A percentile compares a stretch with the other conserved stretches of the same genome.
Conservation (phyloP, 164 flowering plant species). For the Liquidambar formosana region DNA sequence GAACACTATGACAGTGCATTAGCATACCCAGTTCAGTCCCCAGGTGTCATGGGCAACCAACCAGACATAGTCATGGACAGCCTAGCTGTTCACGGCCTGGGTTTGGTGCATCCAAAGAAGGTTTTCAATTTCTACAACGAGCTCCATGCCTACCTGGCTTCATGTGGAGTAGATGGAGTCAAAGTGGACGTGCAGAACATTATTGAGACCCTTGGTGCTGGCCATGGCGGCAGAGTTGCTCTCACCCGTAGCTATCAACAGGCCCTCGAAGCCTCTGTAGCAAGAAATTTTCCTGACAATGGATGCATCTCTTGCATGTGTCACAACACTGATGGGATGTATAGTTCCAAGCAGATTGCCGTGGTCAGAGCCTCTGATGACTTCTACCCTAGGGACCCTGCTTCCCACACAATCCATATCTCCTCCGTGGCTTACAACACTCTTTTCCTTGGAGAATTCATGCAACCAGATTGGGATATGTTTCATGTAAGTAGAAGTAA, state of each 20-base stretch:
- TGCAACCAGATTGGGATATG: conserved; percentile 99
- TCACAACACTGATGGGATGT: conserved; percentile 84
- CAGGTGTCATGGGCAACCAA: conserved; percentile 85
- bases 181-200: conserved; percentile 95
- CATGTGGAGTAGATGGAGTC: conserved; percentile 93
- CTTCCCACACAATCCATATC: conserved; percentile 95
- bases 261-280: conserved; percentile 90
- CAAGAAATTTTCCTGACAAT: conserved; percentile 81
- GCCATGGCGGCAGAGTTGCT: conserved; percentile 89
- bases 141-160: conserved; percentile 86
- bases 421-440: conserved; percentile 95
- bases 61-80: conserved; percentile 95
- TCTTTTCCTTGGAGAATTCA: conserved; percentile 91
- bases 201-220: conserved; percentile 90
- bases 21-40: conserved; percentile 84
- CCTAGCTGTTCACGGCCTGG: conserved; percentile 78
- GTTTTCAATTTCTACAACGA: conserved; percentile 90
- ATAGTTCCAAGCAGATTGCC: conserved; percentile 88
- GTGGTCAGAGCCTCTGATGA: conserved; percentile 98
- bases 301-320: conserved; percentile 95
- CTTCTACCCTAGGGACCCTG: conserved; percentile 90
- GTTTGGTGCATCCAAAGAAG: conserved; percentile 88
- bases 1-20: conserved; percentile 77
- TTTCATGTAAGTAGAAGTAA: conserved; percentile 80
- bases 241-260: conserved; percentile 82